Evolutionary conservation across 345 rosid species (phyloP).

Genomic region (Heritiera littoralis): DNA sequence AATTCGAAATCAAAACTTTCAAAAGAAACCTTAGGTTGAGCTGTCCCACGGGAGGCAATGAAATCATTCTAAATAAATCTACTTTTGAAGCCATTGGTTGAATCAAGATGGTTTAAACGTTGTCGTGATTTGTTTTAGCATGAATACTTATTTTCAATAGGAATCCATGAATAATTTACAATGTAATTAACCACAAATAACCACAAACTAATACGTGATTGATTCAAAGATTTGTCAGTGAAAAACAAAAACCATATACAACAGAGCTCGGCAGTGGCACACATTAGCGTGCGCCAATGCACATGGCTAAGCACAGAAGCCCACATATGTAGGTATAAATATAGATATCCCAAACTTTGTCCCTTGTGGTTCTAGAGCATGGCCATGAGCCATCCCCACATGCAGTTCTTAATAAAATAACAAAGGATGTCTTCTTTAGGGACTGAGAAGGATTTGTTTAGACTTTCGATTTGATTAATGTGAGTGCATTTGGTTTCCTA

Average conservation of each 20-base stretch:
- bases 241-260: background rate
- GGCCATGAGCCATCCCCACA: background rate
- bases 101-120: background rate
- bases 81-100: background rate
- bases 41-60: no score
- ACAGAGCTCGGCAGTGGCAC: background rate
- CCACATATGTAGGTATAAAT: background rate
- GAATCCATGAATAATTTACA: background rate
- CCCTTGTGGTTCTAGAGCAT: background rate
- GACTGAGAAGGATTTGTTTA: background rate
- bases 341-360: background rate
- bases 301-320: constrained; percentile 3
- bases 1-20: no score
- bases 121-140: background rate
- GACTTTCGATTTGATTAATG: background rate
- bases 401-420: background rate
- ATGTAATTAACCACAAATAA: background rate
- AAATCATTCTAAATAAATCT: no score
- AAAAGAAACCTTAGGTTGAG: no score
- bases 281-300: background rate
- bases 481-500: background rate
- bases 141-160: background rate
- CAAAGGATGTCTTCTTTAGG: background rate
- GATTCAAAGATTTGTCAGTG: background rate
- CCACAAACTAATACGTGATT: background rate